phyloP scores from a whole-genome alignment of 1,284 basidiomycete genomes.

The Ceraceosorus bombacis region DNA sequence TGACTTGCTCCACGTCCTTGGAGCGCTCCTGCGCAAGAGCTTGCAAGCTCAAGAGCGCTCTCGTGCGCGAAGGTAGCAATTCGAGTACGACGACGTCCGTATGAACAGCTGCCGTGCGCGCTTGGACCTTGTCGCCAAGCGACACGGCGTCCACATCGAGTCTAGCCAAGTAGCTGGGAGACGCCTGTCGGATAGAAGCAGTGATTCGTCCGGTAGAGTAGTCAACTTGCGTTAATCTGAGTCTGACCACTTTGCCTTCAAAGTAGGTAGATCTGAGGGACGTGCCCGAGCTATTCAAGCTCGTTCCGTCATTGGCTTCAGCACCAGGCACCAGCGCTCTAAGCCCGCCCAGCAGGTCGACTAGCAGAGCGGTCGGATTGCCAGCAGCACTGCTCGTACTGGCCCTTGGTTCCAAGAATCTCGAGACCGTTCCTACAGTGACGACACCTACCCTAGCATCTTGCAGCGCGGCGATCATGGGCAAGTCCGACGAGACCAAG shows the following conservation, averaged over 20 bases:
- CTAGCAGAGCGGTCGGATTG: constrained; percentile 21
- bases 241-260: constrained; percentile 67
- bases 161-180: constrained; percentile 31
- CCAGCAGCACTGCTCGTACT: background rate
- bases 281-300: constrained; percentile 3
- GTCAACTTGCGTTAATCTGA: constrained; percentile 71
- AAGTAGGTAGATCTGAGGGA: constrained; percentile 61
- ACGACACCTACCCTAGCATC: constrained; percentile 67
- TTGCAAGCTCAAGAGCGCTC: constrained; percentile 74
- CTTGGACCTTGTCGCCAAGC: constrained; percentile 40
- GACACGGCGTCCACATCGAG: constrained; percentile 41
- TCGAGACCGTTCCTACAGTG: constrained; percentile 69
- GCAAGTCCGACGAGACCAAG: constrained; percentile 67
- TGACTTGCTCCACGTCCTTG: constrained; percentile 64
- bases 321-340: constrained; percentile 65
- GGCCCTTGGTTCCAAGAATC: constrained; percentile 25
- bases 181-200: constrained; percentile 79
- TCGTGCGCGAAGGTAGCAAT: constrained; percentile 56
- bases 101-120: constrained; percentile 36
- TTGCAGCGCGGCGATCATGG: constrained; percentile 59
- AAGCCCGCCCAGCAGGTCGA: constrained; percentile 65
- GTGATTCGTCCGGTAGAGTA: constrained; percentile 61
- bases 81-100: constrained; percentile 41
- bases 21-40: constrained; percentile 76
- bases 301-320: constrained; percentile 17